Conservation (phyloP, 2,329 filamentous ascomycete genomes). For the Aspergillus arachidicola region DNA sequence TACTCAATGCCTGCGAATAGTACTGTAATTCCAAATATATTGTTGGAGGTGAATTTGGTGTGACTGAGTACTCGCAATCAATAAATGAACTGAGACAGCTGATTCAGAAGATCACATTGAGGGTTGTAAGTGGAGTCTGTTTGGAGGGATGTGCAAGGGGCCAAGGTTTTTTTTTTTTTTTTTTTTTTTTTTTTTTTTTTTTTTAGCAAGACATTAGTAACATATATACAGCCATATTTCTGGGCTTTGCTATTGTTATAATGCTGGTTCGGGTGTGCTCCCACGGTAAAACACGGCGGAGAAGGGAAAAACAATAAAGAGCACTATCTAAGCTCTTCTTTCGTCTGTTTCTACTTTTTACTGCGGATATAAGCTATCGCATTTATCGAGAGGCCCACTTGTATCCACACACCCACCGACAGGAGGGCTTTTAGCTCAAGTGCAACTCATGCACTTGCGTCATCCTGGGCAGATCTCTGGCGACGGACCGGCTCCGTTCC, state of each 20-base stretch:
- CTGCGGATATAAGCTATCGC: neutral
- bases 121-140: neutral
- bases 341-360: neutral
- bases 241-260: no score
- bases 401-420: neutral
- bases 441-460: neutral
- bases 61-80: neutral
- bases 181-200: no score
- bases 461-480: neutral
- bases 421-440: neutral
- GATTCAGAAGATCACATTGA: neutral
- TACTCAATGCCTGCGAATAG: constrained; percentile 1
- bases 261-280: no score
- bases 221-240: no score
- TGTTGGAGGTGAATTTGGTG: neutral
- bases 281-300: no score
- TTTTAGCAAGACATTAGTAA: neutral
- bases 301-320: no score
- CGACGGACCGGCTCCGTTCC: constrained; percentile 24
- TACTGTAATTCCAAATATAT: neutral
- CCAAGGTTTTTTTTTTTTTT: no score
- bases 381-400: neutral
- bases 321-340: neutral
- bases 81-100: neutral
- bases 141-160: neutral